A percentile compares a stretch with the other conserved stretches of the same genome.
These are phyloP conservation scores for Kalaharituber pfeilii DNA, from an alignment of 2,329 filamentous ascomycete genomes.

Conservation along the genomic window DNA sequence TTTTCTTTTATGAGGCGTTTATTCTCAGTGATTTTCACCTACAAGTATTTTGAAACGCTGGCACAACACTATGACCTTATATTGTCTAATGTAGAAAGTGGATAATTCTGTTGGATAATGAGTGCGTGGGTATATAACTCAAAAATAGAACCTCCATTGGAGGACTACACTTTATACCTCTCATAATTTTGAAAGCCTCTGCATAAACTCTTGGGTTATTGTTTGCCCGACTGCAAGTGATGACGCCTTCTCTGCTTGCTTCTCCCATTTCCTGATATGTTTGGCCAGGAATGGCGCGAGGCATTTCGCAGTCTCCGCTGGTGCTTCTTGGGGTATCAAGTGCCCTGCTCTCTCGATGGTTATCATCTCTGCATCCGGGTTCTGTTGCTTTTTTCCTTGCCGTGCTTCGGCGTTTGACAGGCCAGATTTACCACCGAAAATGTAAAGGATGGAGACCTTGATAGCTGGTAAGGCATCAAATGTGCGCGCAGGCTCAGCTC, in stretches of 20 bases:
- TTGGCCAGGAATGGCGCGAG: constrained; percentile 13
- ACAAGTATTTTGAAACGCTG: no score
- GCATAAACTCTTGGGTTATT: constrained; percentile 7
- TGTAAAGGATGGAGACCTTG: constrained; percentile 48
- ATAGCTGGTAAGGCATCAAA: constrained; percentile 42
- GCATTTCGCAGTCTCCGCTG: constrained; percentile 35
- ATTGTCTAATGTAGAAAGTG: no score
- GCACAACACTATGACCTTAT: no score
- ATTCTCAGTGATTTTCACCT: no score
- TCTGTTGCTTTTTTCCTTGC: constrained; percentile 41
- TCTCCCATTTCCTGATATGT: constrained; percentile 17
- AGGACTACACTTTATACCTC: no score
- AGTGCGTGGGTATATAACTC: not conserved
- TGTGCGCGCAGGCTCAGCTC: constrained; percentile 43
- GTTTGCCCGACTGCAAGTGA: not conserved
- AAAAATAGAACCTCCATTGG: not conserved
- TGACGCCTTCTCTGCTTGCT: constrained; percentile 14
- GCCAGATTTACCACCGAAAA: constrained; percentile 46
- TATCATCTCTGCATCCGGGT: constrained; percentile 49
- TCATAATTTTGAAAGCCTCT: constrained; percentile 11
- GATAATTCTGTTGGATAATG: no score
- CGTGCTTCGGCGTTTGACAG: constrained; percentile 37
- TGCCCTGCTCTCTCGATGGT: constrained; percentile 53
- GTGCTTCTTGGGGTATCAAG: constrained; percentile 67
- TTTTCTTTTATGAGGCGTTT: constrained; percentile 4